A percentile compares a stretch with the other conserved stretches of the same genome.
These are phyloP conservation scores for Haplographium delicatum DNA, from an alignment of 495 filamentous ascomycete species.

Conservation along the genomic window DNA sequence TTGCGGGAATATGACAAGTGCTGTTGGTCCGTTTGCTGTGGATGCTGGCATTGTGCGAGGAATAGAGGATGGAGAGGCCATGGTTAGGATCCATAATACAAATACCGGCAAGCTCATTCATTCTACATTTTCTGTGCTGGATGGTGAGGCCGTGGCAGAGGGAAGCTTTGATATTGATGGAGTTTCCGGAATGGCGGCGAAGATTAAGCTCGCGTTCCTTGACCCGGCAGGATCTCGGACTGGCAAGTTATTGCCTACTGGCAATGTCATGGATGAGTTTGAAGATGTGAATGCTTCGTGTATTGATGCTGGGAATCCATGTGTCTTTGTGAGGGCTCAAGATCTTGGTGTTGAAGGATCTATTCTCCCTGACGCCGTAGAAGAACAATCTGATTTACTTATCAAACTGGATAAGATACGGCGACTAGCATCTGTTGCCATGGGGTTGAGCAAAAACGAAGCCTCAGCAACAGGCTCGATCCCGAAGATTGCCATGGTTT, in stretches of 20 bases:
- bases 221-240: constrained; percentile 65
- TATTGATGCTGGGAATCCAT: constrained; percentile 65
- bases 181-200: constrained; percentile 52
- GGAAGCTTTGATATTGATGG: constrained; percentile 64
- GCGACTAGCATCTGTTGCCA: constrained; percentile 50
- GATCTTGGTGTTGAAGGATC: constrained; percentile 46
- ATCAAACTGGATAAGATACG: constrained; percentile 56
- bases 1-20: constrained; percentile 68
- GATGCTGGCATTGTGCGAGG: constrained; percentile 45
- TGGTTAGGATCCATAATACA: constrained; percentile 47
- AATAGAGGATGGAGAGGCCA: constrained; percentile 26
- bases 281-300: constrained; percentile 45
- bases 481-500: constrained; percentile 63
- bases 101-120: constrained; percentile 47
- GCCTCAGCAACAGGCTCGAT: constrained; percentile 49
- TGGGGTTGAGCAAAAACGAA: constrained; percentile 49
- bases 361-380: constrained; percentile 48
- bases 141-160: constrained; percentile 40
- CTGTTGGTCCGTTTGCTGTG: constrained; percentile 61
- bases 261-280: constrained; percentile 48
- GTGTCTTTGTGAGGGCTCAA: constrained; percentile 52
- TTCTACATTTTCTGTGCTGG: constrained; percentile 40
- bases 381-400: constrained; percentile 40
- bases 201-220: constrained; percentile 57
- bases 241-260: constrained; percentile 60